A percentile compares a stretch with the other conserved stretches of the same genome.
phyloP scores from a whole-genome alignment of 768 basidiomycete species.

The Melanogaster broomeanus region DNA sequence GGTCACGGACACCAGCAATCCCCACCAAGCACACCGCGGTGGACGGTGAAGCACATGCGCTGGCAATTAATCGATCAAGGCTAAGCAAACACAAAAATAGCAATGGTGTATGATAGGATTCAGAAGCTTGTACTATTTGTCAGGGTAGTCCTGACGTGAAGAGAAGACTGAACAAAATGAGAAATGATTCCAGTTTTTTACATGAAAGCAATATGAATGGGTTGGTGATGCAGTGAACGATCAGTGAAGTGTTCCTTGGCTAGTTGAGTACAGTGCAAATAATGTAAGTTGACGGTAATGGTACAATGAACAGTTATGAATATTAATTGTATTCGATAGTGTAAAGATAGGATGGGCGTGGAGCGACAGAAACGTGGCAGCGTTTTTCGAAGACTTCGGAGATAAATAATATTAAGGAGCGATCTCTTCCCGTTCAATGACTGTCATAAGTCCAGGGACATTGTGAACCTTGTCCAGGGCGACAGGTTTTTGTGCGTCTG shows the following conservation, averaged over 20 bases:
- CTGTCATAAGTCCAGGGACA: conserved; percentile 77
- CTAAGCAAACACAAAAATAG: not conserved
- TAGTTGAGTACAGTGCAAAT: not conserved
- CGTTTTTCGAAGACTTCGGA: not conserved
- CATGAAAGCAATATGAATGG: too few species aligned
- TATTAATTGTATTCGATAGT: not conserved
- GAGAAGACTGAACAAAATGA: not conserved
- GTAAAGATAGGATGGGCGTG: not conserved
- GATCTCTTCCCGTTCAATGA: conserved; percentile 46
- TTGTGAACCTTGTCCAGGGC: conserved; percentile 59
- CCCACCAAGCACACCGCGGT: not conserved
- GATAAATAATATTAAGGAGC: conserved; percentile 10
- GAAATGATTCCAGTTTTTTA: not conserved
- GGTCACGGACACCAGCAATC: not conserved
- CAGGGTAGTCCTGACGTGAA: not conserved
- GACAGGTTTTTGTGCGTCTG: conserved; percentile 64
- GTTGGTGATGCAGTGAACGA: not conserved
- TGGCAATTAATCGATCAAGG: too few species aligned
- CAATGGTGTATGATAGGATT: not conserved
- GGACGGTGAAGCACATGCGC: not conserved
- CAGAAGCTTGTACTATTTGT: not conserved
- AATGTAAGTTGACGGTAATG: not conserved
- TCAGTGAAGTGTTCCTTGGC: not conserved
- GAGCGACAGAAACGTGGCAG: too few species aligned
- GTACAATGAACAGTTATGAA: not conserved